Evolutionary conservation across 1,139 yeast species (phyloP).

Genomic region (Lipomyces yarrowii): DNA sequence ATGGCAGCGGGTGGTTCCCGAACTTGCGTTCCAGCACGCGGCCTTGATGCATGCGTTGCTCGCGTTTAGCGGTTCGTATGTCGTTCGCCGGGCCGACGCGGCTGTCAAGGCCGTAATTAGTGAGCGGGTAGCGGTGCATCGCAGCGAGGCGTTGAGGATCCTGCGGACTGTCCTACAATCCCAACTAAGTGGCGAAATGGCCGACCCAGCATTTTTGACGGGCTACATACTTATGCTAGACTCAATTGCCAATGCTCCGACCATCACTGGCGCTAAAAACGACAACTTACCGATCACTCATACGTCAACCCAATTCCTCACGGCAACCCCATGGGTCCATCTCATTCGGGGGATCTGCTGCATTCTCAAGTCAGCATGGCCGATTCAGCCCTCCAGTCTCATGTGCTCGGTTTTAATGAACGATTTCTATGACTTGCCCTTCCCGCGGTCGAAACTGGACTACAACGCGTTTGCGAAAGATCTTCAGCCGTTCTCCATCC

Average conservation of each 20-base stretch:
- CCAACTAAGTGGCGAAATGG: conserved; percentile 77
- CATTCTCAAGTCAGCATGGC: conserved; percentile 92
- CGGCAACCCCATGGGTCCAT: conserved; percentile 95
- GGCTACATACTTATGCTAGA: conserved; percentile 89
- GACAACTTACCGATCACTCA: conserved; percentile 31
- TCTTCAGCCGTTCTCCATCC: conserved; percentile 20
- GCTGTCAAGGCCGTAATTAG: conserved; percentile 51
- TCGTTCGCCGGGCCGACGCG: conserved; percentile 53
- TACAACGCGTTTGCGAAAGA: conserved; percentile 6
- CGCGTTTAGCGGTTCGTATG: conserved; percentile 90
- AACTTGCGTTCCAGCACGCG: conserved; percentile 84
- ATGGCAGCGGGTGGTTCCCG: conserved; percentile 87
- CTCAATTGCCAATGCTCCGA: conserved; percentile 87
- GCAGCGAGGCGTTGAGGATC: conserved; percentile 82
- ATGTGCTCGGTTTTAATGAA: conserved; percentile 74
- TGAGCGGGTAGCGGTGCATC: conserved; percentile 80
- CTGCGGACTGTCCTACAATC: conserved; percentile 77
- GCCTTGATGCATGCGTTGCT: conserved; percentile 88
- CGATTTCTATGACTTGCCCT: conserved; percentile 55
- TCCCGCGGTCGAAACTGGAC: conserved; percentile 22
- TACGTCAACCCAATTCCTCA: conserved; percentile 52
- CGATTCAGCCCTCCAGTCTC: conserved; percentile 67
- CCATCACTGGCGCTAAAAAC: conserved; percentile 49
- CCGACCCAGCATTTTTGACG: conserved; percentile 91
- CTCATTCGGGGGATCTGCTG: conserved; percentile 98